Conservation (phyloP, 345 rosid genomes). For the Salix brachista region DNA sequence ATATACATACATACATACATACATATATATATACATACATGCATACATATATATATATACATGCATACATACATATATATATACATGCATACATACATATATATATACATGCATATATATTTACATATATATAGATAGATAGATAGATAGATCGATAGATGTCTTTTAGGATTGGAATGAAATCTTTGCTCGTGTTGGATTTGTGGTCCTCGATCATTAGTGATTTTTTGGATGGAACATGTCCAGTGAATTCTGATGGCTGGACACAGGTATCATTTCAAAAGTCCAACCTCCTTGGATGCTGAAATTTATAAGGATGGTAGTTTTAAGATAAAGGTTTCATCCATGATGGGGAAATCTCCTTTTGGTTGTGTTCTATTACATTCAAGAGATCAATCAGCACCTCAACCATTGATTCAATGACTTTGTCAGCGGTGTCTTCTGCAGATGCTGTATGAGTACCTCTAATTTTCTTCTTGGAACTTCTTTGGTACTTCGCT, state of each 20-base stretch:
- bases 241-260: slow-evolving; percentile 22
- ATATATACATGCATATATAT: not conserved
- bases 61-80: not conserved
- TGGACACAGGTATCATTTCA: slow-evolving; percentile 19
- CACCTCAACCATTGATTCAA: slow-evolving; percentile 40
- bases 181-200: not conserved
- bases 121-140: too few species aligned
- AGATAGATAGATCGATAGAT: not conserved
- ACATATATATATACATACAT: rapidly evolving
- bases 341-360: slow-evolving; percentile 36
- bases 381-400: slow-evolving; percentile 34
- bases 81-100: not conserved
- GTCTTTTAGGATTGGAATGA: not conserved
- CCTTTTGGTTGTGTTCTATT: slow-evolving; percentile 32
- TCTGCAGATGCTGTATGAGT: slow-evolving; percentile 26
- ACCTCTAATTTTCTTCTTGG: slow-evolving; percentile 6
- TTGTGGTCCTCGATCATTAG: slow-evolving; percentile 10
- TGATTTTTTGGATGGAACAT: slow-evolving; percentile 25
- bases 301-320: slow-evolving; percentile 17
- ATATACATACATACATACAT: rapidly evolving
- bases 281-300: slow-evolving; percentile 23
- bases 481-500: slow-evolving; percentile 23
- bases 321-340: slow-evolving; percentile 26
- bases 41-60: not conserved
- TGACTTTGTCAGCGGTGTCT: slow-evolving; percentile 36